Conservation (phyloP, 345 rosid species). For the Dipteronia dyeriana region DNA sequence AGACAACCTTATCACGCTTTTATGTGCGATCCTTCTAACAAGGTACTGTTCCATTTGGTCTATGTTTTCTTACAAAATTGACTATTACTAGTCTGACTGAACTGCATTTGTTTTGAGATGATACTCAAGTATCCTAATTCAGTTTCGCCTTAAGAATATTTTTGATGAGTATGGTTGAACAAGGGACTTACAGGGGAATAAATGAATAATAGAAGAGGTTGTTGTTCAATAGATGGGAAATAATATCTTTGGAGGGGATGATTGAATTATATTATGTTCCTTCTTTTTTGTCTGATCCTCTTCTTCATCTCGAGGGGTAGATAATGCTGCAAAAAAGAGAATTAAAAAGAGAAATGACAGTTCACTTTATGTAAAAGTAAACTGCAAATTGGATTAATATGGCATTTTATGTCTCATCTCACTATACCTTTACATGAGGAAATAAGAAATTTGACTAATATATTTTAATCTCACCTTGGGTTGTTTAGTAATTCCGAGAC, state of each 20-base stretch:
- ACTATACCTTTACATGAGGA: not conserved
- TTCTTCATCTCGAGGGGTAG: not conserved
- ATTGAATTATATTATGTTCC: not conserved
- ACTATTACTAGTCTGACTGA: not conserved
- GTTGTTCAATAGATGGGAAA: not conserved
- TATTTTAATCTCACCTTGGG: too few species aligned
- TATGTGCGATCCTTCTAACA: constrained; percentile 95
- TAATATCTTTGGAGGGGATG: not conserved
- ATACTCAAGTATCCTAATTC: too few species aligned
- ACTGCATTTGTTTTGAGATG: not conserved
- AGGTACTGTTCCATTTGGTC: constrained; percentile 52
- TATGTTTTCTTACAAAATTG: not conserved
- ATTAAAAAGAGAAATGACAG: not conserved
- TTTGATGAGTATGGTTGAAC: not conserved
- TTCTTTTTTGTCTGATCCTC: not conserved
- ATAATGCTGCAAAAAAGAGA: not conserved
- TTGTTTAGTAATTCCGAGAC: too few species aligned
- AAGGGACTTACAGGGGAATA: not conserved
- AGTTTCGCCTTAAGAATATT: too few species aligned
- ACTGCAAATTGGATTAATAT: not conserved
- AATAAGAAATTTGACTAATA: too few species aligned
- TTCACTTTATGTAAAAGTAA: not conserved
- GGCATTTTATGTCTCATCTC: not conserved
- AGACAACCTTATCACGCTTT: constrained; percentile 86
- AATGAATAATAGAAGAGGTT: not conserved